Percentiles rank a stretch among this genome's conserved stretches.
Conservation (phyloP, 2,329 filamentous ascomycete species). For the Monosporascus sp. region DNA sequence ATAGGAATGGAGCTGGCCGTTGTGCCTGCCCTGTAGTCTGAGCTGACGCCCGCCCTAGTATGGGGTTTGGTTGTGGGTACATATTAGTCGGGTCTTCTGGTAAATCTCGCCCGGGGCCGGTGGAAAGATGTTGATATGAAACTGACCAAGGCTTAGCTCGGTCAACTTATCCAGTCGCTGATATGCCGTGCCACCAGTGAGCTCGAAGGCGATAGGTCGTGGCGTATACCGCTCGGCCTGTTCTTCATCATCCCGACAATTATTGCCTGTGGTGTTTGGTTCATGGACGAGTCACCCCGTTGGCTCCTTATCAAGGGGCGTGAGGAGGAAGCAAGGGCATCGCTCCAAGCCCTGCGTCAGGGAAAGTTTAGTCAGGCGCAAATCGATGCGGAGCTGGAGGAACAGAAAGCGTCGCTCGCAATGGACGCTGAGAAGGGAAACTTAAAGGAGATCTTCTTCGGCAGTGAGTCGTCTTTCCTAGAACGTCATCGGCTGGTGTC, state of each 20-base stretch:
- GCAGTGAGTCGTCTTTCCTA: too few relatives aligned
- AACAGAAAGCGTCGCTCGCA: slow-evolving; percentile 1
- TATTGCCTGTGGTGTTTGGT: slow-evolving; percentile 19
- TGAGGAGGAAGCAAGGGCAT: slow-evolving; percentile 21
- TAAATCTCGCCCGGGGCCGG: slow-evolving; percentile 14
- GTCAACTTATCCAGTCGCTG: too few relatives aligned
- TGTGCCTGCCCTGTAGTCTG: slow-evolving; percentile 30
- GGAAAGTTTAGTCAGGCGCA: slow-evolving; percentile 18
- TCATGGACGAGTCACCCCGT: slow-evolving; percentile 21
- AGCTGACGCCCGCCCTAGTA: slow-evolving; percentile 23
- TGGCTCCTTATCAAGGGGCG: slow-evolving; percentile 22
- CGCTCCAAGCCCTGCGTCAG: slow-evolving; percentile 18
- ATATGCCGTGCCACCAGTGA: too few relatives aligned
- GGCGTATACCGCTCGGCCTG: slow-evolving; percentile 27
- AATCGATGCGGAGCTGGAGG: slow-evolving; percentile 15
- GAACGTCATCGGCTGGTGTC: too few relatives aligned
- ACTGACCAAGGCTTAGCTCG: too few relatives aligned
- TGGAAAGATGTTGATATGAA: too few relatives aligned
- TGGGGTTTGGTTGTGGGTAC: slow-evolving; percentile 30
- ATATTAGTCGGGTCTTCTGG: slow-evolving; percentile 26
- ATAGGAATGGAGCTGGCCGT: slow-evolving; percentile 34
- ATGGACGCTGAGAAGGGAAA: slow-evolving; percentile 1
- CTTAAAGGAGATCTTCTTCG: too few relatives aligned
- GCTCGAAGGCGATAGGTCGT: slow-evolving; percentile 17
- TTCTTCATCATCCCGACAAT: slow-evolving; percentile 28